phyloP scores from a whole-genome alignment of 2,329 filamentous ascomycete species.

The Diaporthe sp. region DNA sequence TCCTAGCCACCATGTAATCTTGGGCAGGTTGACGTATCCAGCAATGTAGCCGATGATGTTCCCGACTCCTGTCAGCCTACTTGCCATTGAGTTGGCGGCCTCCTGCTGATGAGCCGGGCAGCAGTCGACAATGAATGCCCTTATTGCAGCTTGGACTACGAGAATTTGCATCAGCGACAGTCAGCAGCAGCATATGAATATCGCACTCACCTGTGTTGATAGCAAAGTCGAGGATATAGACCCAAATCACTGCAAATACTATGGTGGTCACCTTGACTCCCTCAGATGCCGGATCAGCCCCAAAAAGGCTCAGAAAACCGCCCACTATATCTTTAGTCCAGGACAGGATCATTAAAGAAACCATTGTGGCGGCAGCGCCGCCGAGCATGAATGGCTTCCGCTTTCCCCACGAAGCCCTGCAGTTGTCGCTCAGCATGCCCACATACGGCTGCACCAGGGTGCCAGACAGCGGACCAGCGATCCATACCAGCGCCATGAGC shows the following conservation, averaged over 20 bases:
- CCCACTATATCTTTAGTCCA: constrained; percentile 80
- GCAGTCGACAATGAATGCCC: constrained; percentile 94
- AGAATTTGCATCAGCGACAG: constrained; percentile 24
- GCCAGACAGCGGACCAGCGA: constrained; percentile 82
- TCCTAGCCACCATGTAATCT: constrained; percentile 81
- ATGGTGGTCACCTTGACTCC: constrained; percentile 76
- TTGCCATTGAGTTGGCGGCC: constrained; percentile 93
- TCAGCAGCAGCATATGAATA: neutral
- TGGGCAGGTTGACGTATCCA: constrained; percentile 83
- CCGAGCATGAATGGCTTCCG: constrained; percentile 84
- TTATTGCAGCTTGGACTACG: constrained; percentile 86
- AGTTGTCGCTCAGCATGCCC: constrained; percentile 84
- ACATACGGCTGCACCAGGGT: constrained; percentile 85
- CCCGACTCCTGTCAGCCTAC: constrained; percentile 84
- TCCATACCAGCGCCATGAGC: constrained; percentile 85
- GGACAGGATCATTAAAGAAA: constrained; percentile 75
- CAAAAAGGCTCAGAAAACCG: constrained; percentile 75
- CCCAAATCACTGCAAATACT: constrained; percentile 82
- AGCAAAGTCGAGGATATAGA: constrained; percentile 92
- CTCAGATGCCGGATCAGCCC: constrained; percentile 72
- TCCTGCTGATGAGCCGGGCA: constrained; percentile 94
- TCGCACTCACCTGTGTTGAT: constrained; percentile 82
- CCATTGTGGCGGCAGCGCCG: constrained; percentile 73
- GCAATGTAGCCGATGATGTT: constrained; percentile 93
- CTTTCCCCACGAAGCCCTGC: constrained; percentile 79